phyloP scores from a whole-genome alignment of 2,329 filamentous ascomycete genomes.

The Penicillium sp. region DNA sequence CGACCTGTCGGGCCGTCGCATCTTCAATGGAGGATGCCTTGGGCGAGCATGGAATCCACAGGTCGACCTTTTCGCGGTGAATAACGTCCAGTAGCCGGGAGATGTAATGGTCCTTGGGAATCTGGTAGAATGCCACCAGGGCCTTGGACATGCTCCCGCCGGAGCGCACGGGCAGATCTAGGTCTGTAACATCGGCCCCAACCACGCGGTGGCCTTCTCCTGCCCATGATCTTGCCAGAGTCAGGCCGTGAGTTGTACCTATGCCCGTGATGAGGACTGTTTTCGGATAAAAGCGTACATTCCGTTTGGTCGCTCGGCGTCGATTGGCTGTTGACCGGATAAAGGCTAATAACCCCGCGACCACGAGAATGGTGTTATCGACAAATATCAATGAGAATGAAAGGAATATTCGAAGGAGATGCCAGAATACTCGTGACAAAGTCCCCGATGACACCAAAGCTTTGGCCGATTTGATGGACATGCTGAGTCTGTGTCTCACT shows the following conservation, averaged over 20 bases:
- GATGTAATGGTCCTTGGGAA: slow-evolving; percentile 55
- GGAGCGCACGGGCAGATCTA: slow-evolving; percentile 46
- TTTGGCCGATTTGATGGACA: slow-evolving; percentile 14
- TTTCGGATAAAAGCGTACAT: slow-evolving; percentile 45
- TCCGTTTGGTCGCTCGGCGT: slow-evolving; percentile 24
- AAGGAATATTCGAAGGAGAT: slow-evolving; percentile 28
- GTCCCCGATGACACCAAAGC: slow-evolving; percentile 10
- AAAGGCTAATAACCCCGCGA: slow-evolving; percentile 31
- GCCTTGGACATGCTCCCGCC: slow-evolving; percentile 60
- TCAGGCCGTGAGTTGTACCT: slow-evolving; percentile 69
- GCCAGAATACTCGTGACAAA: slow-evolving; percentile 21
- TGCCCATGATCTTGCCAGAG: slow-evolving; percentile 65
- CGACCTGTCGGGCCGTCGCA: slow-evolving; percentile 60
- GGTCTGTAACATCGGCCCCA: slow-evolving; percentile 63
- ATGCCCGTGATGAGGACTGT: slow-evolving; percentile 71
- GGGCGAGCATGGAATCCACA: slow-evolving; percentile 75
- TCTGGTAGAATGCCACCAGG: slow-evolving; percentile 56
- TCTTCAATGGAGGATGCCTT: slow-evolving; percentile 66
- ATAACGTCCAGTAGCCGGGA: slow-evolving; percentile 60
- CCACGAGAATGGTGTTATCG: slow-evolving; percentile 47
- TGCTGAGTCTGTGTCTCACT: slow-evolving; percentile 17
- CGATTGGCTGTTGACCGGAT: slow-evolving; percentile 20
- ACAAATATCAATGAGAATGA: slow-evolving; percentile 48
- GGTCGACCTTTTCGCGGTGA: slow-evolving; percentile 59
- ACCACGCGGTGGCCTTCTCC: slow-evolving; percentile 67